Base-by-base conservation (phyloP, 108 stramenopile species). In the Licmophora abbreviata region DNA sequence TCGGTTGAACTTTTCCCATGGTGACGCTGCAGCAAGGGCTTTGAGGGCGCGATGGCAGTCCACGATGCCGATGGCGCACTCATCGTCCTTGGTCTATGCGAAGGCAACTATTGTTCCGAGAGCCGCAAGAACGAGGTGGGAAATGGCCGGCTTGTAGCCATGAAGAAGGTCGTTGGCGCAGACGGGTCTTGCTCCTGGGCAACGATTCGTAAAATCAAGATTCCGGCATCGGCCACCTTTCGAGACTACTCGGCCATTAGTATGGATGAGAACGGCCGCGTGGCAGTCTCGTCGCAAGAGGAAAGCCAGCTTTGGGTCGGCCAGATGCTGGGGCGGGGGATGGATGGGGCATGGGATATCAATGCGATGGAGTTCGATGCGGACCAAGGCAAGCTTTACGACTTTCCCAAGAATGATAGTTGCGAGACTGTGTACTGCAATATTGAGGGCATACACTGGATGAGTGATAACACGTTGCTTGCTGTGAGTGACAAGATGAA, bases 401-500 rank as follows among this genome's bases (percentile, higher is more conserved):
- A 76, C 27, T 88, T 88, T 58, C 81, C 86, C 10, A 68, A 77
- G 23, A 54, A 71, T 35, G 28, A 54, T 23, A 43, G 56, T 12
- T 83, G 86, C 34, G 44, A 63, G 9, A 79, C 73, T 9, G 21
- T 76, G 0, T 88, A 81, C 54, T 88, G 86, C 67, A 88, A 88
- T 58, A 69, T 88, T 36, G 86, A 88, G 54, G 86, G 86, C 5
- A 70, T 83, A 15, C 65, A 80, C 35, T 88, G 73, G 64, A 48
- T 88, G 24, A 61, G 78, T 32, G 77, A 73, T 35, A 56, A 87
- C 17, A 75, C 69, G 64, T 30, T 87, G 18, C 60, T 87, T 37
- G 80, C 73, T 28, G 86, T 88, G 12, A 67, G 64, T 36, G 81
- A 81, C 40, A 80, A 82, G 33, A 88, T 88, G 86, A 88, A 88